Conservation (phyloP, 202 grass and related monocot species). For the Elaeis oleifera region DNA sequence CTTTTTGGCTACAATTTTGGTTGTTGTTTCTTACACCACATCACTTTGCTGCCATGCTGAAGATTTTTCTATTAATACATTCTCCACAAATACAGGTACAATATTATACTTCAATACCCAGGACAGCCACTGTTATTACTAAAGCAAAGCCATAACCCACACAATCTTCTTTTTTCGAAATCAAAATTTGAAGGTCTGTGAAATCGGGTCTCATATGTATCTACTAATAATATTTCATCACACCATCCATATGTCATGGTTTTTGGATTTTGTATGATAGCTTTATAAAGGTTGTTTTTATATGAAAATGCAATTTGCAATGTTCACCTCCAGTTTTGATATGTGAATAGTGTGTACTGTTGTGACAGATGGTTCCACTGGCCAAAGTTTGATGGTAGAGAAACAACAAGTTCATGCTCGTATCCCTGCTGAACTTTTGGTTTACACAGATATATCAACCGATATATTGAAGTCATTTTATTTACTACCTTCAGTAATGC, state of each 20-base stretch:
- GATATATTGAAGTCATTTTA: constrained; percentile 19
- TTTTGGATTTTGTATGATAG: too few species aligned
- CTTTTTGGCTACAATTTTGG: too few species aligned
- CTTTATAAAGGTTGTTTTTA: too few species aligned
- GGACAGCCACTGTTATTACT: constrained; percentile 8
- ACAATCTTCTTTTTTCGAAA: constrained; percentile 10
- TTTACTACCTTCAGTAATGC: constrained; percentile 17
- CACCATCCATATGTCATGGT: too few species aligned
- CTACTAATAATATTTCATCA: background rate
- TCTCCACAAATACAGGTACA: background rate
- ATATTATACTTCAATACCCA: constrained; percentile 6
- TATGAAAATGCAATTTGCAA: too few species aligned
- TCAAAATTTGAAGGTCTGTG: constrained; percentile 2
- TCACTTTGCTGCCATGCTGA: background rate
- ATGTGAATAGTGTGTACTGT: constrained; percentile 19
- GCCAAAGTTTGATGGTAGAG: constrained; percentile 27
- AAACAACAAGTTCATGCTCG: constrained; percentile 27
- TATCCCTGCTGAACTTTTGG: constrained; percentile 6
- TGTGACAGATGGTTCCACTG: constrained; percentile 44
- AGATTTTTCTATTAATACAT: background rate
- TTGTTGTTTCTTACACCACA: too few species aligned
- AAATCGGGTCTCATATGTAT: background rate
- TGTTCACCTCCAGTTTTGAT: background rate
- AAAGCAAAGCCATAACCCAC: constrained; percentile 11
- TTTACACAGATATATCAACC: constrained; percentile 8